These are phyloP conservation scores for Sarocladium brachiariae DNA, from an alignment of 2,329 filamentous ascomycete species.

Conservation along the genomic window DNA sequence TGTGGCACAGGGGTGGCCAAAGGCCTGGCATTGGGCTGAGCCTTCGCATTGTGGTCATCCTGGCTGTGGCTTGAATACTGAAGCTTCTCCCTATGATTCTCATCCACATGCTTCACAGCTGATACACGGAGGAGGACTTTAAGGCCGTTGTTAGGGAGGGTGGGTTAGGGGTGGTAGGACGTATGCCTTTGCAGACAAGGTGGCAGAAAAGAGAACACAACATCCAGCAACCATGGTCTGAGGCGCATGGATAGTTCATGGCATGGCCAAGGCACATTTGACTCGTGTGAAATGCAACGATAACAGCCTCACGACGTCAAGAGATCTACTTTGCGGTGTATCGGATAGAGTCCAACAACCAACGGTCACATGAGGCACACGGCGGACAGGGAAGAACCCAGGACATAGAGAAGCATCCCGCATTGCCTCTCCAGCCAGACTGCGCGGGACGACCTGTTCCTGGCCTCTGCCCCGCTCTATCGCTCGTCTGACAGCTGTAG, in stretches of 20 bases:
- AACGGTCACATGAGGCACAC: not conserved
- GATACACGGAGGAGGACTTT: no score
- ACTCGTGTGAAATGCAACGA: not conserved
- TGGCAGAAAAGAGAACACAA: not conserved
- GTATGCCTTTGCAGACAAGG: no score
- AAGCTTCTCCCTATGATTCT: not conserved
- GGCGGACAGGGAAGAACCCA: not conserved
- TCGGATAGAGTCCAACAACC: not conserved
- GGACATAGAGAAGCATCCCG: no score
- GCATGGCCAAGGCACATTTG: not conserved
- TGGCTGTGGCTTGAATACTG: not conserved
- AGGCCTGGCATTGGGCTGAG: not conserved
- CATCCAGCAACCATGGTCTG: not conserved
- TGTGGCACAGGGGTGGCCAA: not conserved
- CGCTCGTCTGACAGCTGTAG: constrained; percentile 6
- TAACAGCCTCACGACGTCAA: not conserved
- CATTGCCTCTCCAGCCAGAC: not conserved
- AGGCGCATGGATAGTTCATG: not conserved
- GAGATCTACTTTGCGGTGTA: not conserved
- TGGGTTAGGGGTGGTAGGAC: no score
- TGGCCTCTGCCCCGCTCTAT: not conserved
- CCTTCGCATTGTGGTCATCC: not conserved
- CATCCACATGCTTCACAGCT: no score
- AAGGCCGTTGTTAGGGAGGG: no score
- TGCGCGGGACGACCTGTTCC: constrained; percentile 4